A percentile compares a stretch with the other conserved stretches of the same genome.
These are phyloP conservation scores for Urochloa ruziziensis DNA, from an alignment of 176 grass and related monocot species.

Conservation along the genomic window DNA sequence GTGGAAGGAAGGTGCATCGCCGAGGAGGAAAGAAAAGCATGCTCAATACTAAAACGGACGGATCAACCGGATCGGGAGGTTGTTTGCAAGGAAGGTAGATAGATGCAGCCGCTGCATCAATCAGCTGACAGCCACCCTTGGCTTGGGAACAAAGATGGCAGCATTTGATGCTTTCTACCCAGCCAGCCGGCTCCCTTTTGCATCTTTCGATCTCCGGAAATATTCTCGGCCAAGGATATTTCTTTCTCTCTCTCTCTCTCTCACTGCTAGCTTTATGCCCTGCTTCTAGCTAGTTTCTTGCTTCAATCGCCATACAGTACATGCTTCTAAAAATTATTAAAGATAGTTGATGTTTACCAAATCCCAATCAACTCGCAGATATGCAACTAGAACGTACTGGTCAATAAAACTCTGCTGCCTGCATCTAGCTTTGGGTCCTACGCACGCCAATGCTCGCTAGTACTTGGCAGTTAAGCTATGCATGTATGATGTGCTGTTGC, in stretches of 20 bases:
- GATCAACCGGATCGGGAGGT: too few relatives aligned
- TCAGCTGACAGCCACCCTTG: conserved; percentile 33
- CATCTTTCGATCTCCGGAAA: conserved; percentile 38
- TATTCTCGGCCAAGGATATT: conserved; percentile 14
- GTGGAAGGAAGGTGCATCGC: conserved; percentile 24
- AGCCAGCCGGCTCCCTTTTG: conserved; percentile 30
- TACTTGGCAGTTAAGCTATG: conserved; percentile 45
- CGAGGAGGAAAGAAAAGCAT: neutral
- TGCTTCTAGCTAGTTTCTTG: neutral
- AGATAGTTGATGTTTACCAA: conserved; percentile 39
- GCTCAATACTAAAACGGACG: neutral
- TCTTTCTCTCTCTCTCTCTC: neutral
- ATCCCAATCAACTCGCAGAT: conserved; percentile 37
- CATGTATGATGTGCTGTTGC: conserved; percentile 15
- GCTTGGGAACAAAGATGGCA: conserved; percentile 55
- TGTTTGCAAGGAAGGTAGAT: conserved; percentile 48
- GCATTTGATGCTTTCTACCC: conserved; percentile 46
- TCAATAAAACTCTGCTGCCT: conserved; percentile 46
- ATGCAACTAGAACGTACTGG: conserved; percentile 18
- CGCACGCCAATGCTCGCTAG: conserved; percentile 37
- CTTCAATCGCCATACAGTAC: conserved; percentile 60
- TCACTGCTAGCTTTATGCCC: neutral
- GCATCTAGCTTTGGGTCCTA: conserved; percentile 51
- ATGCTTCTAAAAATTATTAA: conserved; percentile 11
- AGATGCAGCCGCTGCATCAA: conserved; percentile 36